A percentile compares a stretch with the other conserved stretches of the same genome.
Evolutionary conservation across 257 asterid genomes (phyloP).

Genomic region (Nemophila menziesii): DNA sequence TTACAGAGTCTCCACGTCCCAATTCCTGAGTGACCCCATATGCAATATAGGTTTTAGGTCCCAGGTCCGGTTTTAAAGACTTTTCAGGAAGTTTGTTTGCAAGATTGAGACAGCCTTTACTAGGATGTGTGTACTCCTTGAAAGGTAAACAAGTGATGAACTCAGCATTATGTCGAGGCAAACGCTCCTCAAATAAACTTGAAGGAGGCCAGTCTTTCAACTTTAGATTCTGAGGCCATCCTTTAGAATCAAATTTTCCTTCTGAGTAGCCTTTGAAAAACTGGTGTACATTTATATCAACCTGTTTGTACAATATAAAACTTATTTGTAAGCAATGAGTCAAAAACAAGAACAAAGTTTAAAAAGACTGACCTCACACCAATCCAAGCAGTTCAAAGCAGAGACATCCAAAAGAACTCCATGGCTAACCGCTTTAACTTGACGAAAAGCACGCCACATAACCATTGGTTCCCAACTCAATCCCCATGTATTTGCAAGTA

Average conservation of each 20-base stretch:
- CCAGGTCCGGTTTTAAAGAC: constrained; percentile 73
- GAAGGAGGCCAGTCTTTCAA: constrained; percentile 95
- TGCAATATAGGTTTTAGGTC: constrained; percentile 93
- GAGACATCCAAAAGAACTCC: no score
- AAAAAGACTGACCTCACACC: no score
- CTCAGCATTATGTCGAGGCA: constrained; percentile 84
- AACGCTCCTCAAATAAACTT: constrained; percentile 53
- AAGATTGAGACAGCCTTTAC: constrained; percentile 51
- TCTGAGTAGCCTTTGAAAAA: constrained; percentile 54
- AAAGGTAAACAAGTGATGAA: constrained; percentile 73
- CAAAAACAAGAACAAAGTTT: no score
- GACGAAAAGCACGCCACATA: no score
- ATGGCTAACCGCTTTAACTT: no score
- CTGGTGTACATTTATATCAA: constrained; percentile 46
- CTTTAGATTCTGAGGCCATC: constrained; percentile 74
- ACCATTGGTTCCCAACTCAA: no score
- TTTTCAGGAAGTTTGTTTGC: constrained; percentile 45
- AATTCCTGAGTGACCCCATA: constrained; percentile 71
- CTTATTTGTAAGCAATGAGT: no score
- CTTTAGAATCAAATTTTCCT: constrained; percentile 17
- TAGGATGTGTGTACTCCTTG: constrained; percentile 71
- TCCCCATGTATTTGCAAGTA: no score
- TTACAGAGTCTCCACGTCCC: constrained; percentile 91
- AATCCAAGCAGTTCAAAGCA: no score
- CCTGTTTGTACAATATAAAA: constrained; percentile 64